A percentile compares a stretch with the other conserved stretches of the same genome.
Conservation (phyloP, 169 alveolate species). For the Perkinsus olseni region DNA sequence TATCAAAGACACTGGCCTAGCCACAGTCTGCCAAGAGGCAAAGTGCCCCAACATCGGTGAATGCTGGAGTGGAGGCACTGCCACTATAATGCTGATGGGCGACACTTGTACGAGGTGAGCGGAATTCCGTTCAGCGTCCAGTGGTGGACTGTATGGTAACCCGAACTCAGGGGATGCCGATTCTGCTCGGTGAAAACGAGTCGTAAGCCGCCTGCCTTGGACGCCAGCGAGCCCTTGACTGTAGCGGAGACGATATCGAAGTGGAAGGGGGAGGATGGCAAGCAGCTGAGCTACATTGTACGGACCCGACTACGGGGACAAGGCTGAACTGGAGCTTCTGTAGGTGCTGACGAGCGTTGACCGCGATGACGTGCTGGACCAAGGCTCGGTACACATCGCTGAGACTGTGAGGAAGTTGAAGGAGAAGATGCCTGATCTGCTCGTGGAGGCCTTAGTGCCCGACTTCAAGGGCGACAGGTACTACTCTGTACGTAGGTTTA, state of each 20-base stretch:
- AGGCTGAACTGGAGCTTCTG: not conserved
- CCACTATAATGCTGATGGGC: conserved; percentile 55
- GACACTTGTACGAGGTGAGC: conserved; percentile 51
- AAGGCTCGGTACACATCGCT: conserved; percentile 55
- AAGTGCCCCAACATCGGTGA: conserved; percentile 59
- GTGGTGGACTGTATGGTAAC: not conserved
- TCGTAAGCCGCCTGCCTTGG: conserved; percentile 51
- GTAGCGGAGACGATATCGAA: conserved; percentile 50
- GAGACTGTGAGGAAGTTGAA: conserved; percentile 42
- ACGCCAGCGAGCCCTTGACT: conserved; percentile 45
- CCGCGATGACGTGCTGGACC: conserved; percentile 55
- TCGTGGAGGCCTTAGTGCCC: conserved; percentile 50
- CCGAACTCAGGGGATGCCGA: conserved; percentile 41
- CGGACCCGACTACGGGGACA: not conserved
- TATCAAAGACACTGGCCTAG: conserved; percentile 15
- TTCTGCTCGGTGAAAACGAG: conserved; percentile 53
- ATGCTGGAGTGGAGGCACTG: conserved; percentile 62
- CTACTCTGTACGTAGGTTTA: not conserved
- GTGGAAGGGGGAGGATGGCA: conserved; percentile 49
- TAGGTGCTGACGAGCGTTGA: conserved; percentile 51
- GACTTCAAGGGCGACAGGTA: conserved; percentile 45
- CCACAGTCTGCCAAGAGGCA: conserved; percentile 54
- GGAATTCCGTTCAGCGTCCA: not conserved
- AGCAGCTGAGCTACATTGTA: not conserved
- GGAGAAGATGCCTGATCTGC: conserved; percentile 37